These are phyloP conservation scores for Amanita polypyramis DNA, from an alignment of 768 basidiomycete species.

Conservation along the genomic window DNA sequence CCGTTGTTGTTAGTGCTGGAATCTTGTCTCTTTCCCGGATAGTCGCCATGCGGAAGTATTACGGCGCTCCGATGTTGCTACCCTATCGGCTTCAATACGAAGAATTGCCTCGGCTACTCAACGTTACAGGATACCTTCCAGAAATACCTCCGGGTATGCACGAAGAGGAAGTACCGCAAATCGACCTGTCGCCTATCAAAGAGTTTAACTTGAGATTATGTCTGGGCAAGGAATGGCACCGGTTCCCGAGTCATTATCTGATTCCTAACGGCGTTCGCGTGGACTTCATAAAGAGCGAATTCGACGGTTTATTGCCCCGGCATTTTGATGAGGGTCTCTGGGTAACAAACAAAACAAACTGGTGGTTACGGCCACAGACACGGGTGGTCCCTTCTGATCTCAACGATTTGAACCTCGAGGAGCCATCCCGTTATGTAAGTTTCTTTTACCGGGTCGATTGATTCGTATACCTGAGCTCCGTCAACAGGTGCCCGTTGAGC, in stretches of 20 bases:
- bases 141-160: conserved; percentile 24
- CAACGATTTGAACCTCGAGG: conserved; percentile 86
- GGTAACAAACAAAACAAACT: conserved; percentile 15
- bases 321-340: conserved; percentile 49
- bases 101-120: conserved; percentile 79
- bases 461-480: conserved; percentile 2
- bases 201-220: conserved; percentile 72
- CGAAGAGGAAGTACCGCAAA: conserved; percentile 34
- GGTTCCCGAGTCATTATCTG: conserved; percentile 86
- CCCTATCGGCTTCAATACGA: conserved; percentile 58
- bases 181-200: conserved; percentile 61
- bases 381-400: conserved; percentile 48
- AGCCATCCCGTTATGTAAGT: conserved; percentile 64
- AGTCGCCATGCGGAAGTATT: conserved; percentile 78
- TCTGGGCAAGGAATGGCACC: conserved; percentile 91
- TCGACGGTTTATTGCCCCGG: conserved; percentile 79
- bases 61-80: conserved; percentile 78
- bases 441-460: conserved; percentile 1
- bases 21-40: conserved; percentile 73
- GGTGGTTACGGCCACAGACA: conserved; percentile 57
- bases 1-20: conserved; percentile 52
- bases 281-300: conserved; percentile 88
- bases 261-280: conserved; percentile 76
- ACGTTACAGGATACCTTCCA: conserved; percentile 54
- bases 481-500: conserved; percentile 50